Evolutionary conservation across 73 alveolate species (phyloP), one percentile per base, ranked within the genome.

Genomic region (Paramecium sonneborni): DNA sequence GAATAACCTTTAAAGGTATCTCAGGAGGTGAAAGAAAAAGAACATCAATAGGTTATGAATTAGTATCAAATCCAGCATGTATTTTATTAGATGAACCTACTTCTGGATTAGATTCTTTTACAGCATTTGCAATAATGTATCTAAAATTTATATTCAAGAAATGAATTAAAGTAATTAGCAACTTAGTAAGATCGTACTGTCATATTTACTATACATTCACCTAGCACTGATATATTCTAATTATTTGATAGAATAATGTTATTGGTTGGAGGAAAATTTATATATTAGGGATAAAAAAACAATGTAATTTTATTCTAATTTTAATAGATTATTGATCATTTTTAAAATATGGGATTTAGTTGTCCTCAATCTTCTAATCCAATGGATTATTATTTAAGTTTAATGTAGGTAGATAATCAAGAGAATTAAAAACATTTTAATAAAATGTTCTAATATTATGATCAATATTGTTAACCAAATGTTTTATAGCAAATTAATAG

Each of bases 21-120:
- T 92, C 96, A 5, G 96, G 96, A 23, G 96, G 96, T 34, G 96
- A 92, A 35, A 88, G 92, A 44, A 92, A 92, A 46, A 58, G 96
- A 88, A 32, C 88, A n/a, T 92, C 94, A 7, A 88, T 92, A 30
- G 96, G 93, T 1, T 62, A 72, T 21, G 96, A 92, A 41, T 18
- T 92, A 26, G 93, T 92, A 20, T 24, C 96, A 1, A 62, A 89
- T 72, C 96, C 96, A 8, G 9, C 43, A n/a, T 35, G 92, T 24
- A 41, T 92, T 34, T 43, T 92, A 7, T 26, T 92, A 14, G 96
- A 92, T 91, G 96, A 92, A 39, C 96, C 96, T 15, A 92, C 96
- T 14, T 82, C 96, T 34, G 96, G 96, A 41, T 74, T 92, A 37
- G 96, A 92, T 79, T 92, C 95, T 12, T 92, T 86, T 70, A 92